phyloP scores from a whole-genome alignment of 1,284 basidiomycete genomes.

The Pseudozyma pruni region DNA sequence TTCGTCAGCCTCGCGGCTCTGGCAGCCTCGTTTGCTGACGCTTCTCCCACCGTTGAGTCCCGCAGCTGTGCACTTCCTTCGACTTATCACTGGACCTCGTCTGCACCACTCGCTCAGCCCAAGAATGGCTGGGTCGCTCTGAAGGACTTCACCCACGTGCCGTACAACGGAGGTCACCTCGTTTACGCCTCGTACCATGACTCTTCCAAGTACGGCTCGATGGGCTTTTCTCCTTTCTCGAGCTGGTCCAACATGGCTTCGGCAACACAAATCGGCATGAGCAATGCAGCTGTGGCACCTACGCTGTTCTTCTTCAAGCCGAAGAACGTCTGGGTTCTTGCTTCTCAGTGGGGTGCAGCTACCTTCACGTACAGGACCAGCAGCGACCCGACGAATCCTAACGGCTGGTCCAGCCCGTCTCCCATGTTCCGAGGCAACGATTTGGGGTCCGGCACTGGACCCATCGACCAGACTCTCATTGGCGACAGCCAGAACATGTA shows the following conservation, averaged over 20 bases:
- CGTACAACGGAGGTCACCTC: constrained; percentile 34
- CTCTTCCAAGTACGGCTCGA: constrained; percentile 30
- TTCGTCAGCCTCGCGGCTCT: constrained; percentile 19
- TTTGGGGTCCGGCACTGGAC: constrained; percentile 7
- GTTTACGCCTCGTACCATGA: constrained; percentile 25
- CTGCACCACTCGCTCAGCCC: constrained; percentile 26
- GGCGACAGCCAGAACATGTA: constrained; percentile 25
- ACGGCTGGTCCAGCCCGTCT: constrained; percentile 23
- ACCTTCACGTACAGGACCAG: constrained; percentile 21
- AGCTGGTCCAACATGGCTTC: constrained; percentile 29
- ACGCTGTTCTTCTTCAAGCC: constrained; percentile 26
- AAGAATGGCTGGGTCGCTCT: constrained; percentile 17
- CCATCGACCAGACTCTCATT: constrained; percentile 37
- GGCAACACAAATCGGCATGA: constrained; percentile 22
- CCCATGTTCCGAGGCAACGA: constrained; percentile 18
- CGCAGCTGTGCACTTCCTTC: constrained; percentile 31
- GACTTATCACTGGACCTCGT: constrained; percentile 26
- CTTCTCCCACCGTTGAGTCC: not conserved
- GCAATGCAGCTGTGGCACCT: constrained; percentile 15
- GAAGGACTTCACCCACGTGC: constrained; percentile 41
- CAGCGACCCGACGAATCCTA: constrained; percentile 19
- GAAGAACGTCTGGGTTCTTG: constrained; percentile 23
- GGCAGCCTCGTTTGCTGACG: constrained; percentile 21
- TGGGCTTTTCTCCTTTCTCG: constrained; percentile 32
- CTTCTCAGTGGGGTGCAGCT: constrained; percentile 18